Base-by-base conservation (phyloP, 2,329 filamentous ascomycete genomes). In the Claviceps sp. region DNA sequence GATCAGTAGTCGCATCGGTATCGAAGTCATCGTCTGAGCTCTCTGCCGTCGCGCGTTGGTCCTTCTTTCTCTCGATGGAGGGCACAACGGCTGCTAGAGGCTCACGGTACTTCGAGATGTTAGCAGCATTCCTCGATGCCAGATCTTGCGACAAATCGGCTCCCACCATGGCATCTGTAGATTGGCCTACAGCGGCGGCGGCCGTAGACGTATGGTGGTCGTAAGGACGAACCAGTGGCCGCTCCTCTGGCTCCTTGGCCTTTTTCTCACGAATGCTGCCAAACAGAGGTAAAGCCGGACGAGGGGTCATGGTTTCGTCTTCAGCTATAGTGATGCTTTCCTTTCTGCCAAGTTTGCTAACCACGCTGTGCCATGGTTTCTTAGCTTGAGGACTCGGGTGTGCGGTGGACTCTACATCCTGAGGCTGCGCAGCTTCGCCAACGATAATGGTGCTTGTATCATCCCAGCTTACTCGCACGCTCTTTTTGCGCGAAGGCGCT, bases 391-490 rank as follows among this genome's bases (percentile, higher is more conserved):
- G 51, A 50, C 59, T 59, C 63, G 67, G 55, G 2, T 67, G 50
- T 19, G 68, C 54, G 4, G 72, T 66, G 1, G 72, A 70, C 7
- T 73, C 71, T 1, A 64, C 57, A 45, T 70, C 65, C 2, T 65
- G 59, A 4, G 64, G 57, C 10, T 65, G 60, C 7, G 67, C 66
- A 10, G 73, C 66, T 50, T 80, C 73, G 6, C 74, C 76, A 22
- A 80, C 72, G 2, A 80, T 68, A 10, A 77, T 68, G 8, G 74
- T 77, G n/a, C 68, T 73, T 38, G 77, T 75, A 48, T 88, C 84
- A 56, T 88, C 84, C 62, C 89, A 96, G 68, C 89, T 95, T 47
- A 90, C 86, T 24, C 86, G 75, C 1, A 78, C 78, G 41, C 74
- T 77, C 65, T 84, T 88, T 67, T 81, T 88, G 54, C 78, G 73